These are phyloP conservation scores for Colletotrichum trifolii DNA, from an alignment of 2,329 filamentous ascomycete species.

Conservation along the genomic window DNA sequence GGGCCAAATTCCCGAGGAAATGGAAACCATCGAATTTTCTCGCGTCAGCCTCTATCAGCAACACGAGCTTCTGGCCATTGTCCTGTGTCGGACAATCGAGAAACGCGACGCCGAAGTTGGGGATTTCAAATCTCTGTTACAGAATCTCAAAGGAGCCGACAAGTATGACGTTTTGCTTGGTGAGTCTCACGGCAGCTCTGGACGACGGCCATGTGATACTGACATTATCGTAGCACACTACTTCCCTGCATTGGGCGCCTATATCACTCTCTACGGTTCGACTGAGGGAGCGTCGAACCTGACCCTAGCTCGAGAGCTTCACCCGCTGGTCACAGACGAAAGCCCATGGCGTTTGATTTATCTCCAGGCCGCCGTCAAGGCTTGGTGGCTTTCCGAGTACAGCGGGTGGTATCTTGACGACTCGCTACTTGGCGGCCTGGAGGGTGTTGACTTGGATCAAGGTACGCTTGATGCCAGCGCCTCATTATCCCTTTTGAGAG, in stretches of 20 bases:
- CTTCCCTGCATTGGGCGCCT: conserved; percentile 81
- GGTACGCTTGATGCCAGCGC: conserved; percentile 45
- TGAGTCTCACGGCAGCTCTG: conserved; percentile 44
- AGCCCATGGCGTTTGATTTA: conserved; percentile 78
- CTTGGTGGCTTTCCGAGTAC: conserved; percentile 94
- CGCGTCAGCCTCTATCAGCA: conserved; percentile 84
- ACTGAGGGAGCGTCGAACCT: conserved; percentile 76
- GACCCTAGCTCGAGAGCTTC: conserved; percentile 75
- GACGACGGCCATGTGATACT: background rate
- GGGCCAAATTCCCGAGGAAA: conserved; percentile 66
- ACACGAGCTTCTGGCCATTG: conserved; percentile 88
- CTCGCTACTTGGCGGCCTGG: conserved; percentile 47
- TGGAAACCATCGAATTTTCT: conserved; percentile 85
- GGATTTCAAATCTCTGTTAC: conserved; percentile 80
- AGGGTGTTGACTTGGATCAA: conserved; percentile 71
- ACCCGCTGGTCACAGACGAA: conserved; percentile 75
- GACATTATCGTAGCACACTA: conserved; percentile 73
- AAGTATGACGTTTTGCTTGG: conserved; percentile 76
- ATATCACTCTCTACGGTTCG: conserved; percentile 82
- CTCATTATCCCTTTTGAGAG: background rate
- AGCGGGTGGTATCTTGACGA: conserved; percentile 88
- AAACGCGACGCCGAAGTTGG: conserved; percentile 74
- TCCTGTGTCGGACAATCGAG: conserved; percentile 82
- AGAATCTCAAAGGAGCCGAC: conserved; percentile 75
- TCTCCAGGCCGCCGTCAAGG: conserved; percentile 80